Evolutionary conservation across 768 basidiomycete genomes (phyloP).

Genomic region (Naematelia encephala): DNA sequence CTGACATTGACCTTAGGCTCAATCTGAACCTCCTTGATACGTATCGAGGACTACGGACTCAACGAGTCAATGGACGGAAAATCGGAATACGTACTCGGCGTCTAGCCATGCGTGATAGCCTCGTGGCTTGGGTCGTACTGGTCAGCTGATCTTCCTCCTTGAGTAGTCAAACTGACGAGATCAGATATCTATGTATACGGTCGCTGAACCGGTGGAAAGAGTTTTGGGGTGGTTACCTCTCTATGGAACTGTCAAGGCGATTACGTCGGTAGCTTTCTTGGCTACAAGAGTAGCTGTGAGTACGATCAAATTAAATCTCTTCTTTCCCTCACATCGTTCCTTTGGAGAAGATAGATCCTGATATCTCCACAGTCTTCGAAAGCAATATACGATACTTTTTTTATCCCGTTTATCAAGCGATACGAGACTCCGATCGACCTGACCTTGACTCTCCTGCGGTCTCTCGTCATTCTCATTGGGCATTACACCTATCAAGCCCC

Average conservation of each 20-base stretch:
- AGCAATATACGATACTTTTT: slow-evolving; percentile 18
- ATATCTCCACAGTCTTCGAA: slow-evolving; percentile 19
- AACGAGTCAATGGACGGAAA: slow-evolving; percentile 29
- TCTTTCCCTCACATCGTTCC: too few species aligned
- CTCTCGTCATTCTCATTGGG: slow-evolving; percentile 14
- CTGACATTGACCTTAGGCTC: slow-evolving; percentile 20
- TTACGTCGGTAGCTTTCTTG: slow-evolving; percentile 20
- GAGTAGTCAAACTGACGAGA: background rate
- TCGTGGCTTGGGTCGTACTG: slow-evolving; percentile 33
- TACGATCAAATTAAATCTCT: background rate
- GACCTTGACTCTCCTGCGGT: slow-evolving; percentile 27
- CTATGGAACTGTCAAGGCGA: slow-evolving; percentile 22
- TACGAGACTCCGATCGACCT: slow-evolving; percentile 43
- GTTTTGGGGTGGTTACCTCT: slow-evolving; percentile 38
- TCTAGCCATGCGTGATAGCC: slow-evolving; percentile 26
- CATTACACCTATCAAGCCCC: slow-evolving; percentile 13
- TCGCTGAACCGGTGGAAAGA: background rate
- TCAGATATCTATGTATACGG: background rate
- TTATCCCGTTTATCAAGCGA: slow-evolving; percentile 17
- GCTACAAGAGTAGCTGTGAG: slow-evolving; percentile 22
- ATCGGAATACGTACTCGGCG: slow-evolving; percentile 28
- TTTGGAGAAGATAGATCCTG: too few species aligned
- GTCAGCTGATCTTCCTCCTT: slow-evolving; percentile 18
- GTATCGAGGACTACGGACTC: slow-evolving; percentile 24
- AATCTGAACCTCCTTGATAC: slow-evolving; percentile 29